Percentiles rank a stretch among this genome's conserved stretches.
phyloP scores from a whole-genome alignment of 352 stramenopile genomes.

The Discostella stelligera region DNA sequence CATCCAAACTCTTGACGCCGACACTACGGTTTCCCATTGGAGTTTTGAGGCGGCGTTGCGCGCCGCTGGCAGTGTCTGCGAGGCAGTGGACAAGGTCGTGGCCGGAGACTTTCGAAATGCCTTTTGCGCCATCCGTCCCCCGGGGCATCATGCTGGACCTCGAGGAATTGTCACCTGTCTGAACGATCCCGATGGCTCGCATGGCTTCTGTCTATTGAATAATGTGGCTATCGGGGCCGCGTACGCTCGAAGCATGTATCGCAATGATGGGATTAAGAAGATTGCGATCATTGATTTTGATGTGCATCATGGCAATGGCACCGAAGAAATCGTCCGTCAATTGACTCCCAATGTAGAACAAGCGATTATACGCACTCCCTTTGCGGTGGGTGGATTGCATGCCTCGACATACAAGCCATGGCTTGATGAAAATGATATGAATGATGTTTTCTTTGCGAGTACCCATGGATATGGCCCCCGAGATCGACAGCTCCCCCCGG shows the following conservation, averaged over 20 bases:
- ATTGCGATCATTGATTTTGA: slow-evolving; percentile 98
- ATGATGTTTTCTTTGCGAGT: slow-evolving; percentile 96
- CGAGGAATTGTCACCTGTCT: slow-evolving; percentile 90
- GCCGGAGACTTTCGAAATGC: slow-evolving; percentile 89
- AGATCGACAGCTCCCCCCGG: slow-evolving; percentile 41
- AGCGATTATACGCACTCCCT: slow-evolving; percentile 87
- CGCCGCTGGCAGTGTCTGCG: slow-evolving; percentile 74
- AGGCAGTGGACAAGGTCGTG: slow-evolving; percentile 87
- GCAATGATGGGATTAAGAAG: slow-evolving; percentile 88
- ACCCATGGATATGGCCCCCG: slow-evolving; percentile 84
- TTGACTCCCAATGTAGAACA: slow-evolving; percentile 88
- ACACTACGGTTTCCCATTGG: slow-evolving; percentile 79
- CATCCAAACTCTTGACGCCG: slow-evolving; percentile 74
- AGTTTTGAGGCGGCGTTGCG: slow-evolving; percentile 78
- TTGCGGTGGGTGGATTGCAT: slow-evolving; percentile 86
- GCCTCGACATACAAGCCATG: slow-evolving; percentile 92
- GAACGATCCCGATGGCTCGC: slow-evolving; percentile 87
- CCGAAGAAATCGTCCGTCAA: slow-evolving; percentile 92
- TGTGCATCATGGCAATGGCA: slow-evolving; percentile 98
- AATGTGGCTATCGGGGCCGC: slow-evolving; percentile 96
- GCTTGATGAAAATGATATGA: slow-evolving; percentile 90
- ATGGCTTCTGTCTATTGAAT: slow-evolving; percentile 97
- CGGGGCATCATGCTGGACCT: slow-evolving; percentile 95
- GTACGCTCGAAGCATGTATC: slow-evolving; percentile 92
- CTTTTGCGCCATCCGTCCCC: slow-evolving; percentile 82